phyloP scores from a whole-genome alignment of 2,329 filamentous ascomycete species.

The Cercospora sesami region DNA sequence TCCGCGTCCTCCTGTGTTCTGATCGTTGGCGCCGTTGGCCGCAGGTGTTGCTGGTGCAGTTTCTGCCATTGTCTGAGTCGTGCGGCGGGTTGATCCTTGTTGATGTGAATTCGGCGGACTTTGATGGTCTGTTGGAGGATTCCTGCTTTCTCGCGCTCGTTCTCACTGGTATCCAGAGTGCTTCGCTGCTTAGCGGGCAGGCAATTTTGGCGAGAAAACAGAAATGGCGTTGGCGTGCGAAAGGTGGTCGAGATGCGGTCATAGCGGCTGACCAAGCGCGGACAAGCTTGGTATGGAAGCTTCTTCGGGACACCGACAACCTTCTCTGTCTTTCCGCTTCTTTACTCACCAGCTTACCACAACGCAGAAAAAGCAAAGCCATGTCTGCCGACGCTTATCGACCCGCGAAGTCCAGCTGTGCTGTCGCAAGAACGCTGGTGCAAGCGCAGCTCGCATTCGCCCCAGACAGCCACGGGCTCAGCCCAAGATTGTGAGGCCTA shows the following conservation, averaged over 20 bases:
- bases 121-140: not conserved
- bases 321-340: not conserved
- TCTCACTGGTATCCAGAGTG: not conserved
- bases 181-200: not conserved
- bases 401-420: not conserved
- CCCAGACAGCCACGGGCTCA: not conserved
- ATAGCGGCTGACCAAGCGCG: slow-evolving; percentile 6
- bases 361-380: not conserved
- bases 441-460: not conserved
- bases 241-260: slow-evolving; percentile 11
- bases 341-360: not conserved
- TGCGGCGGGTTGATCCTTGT: slow-evolving; percentile 4
- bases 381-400: not conserved
- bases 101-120: not conserved
- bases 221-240: slow-evolving; percentile 3
- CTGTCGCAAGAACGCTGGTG: not conserved
- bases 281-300: not conserved
- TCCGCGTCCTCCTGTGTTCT: slow-evolving; percentile 17
- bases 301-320: not conserved
- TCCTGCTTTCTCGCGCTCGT: not conserved
- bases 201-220: not conserved
- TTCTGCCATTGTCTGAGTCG: slow-evolving; percentile 20
- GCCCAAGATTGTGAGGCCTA: not conserved
- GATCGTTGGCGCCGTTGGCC: slow-evolving; percentile 9
- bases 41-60: slow-evolving; percentile 18